Conservation (phyloP, 257 asterid species). For the Solanum neorickii region DNA sequence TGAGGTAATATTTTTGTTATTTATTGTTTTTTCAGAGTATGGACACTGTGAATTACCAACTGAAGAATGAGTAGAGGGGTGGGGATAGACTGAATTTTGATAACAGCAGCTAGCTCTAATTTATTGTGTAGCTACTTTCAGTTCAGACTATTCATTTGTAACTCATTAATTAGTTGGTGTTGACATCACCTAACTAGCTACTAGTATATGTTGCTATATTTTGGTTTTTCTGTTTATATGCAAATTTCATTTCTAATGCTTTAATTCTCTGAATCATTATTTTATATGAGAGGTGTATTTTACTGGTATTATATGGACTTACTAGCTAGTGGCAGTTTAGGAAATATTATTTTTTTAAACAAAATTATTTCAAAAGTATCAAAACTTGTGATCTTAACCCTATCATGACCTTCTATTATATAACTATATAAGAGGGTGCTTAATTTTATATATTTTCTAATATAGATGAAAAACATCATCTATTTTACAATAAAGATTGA, state of each 20-base stretch:
- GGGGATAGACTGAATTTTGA: background rate
- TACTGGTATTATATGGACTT: too few relatives aligned
- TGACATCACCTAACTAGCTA: background rate
- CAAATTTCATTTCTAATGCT: background rate
- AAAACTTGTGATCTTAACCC: background rate
- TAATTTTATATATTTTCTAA: background rate
- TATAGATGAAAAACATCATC: background rate
- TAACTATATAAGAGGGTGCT: background rate
- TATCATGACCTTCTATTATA: background rate
- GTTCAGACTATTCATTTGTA: background rate
- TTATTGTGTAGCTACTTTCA: background rate
- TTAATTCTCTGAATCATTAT: too few relatives aligned
- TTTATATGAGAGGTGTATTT: too few relatives aligned
- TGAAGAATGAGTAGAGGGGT: constrained; percentile 19
- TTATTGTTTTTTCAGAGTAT: constrained; percentile 29
- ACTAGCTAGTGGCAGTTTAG: background rate
- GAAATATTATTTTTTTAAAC: background rate
- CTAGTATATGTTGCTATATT: background rate
- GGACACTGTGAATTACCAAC: constrained; percentile 62
- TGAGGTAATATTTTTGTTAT: background rate
- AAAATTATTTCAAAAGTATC: background rate
- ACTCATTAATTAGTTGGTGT: background rate
- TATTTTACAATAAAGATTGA: too few relatives aligned
- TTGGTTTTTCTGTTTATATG: background rate
- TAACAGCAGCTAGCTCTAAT: background rate